Evolutionary conservation across 352 stramenopile genomes (phyloP), one percentile per base, ranked within the genome.

Genomic region (Phytophthora hybrid): DNA sequence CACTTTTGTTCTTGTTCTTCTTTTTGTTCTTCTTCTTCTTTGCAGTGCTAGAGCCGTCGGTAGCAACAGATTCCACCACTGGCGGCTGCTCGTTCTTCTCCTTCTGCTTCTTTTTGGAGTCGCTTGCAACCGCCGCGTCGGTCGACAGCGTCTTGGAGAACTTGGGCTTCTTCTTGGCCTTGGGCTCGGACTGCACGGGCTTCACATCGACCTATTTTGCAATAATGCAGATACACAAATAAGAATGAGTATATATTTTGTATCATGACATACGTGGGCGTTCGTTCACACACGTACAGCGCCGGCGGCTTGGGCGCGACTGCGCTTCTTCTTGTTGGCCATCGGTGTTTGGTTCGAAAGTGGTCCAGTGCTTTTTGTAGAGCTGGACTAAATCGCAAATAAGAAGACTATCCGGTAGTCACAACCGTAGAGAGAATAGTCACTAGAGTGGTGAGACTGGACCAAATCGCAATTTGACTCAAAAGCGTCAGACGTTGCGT

Each of bases 1-100:
- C 47, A 8, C 34, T 81, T 59, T 73, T 83, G 34, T 75, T 84
- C 34, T 75, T 87, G 54, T 86, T 92, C 57, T 90, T 93, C 41
- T 87, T 91, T 52, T 90, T 91, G 55, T 86, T 87, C 65, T 87
- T 84, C 67, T 72, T 80, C 37, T 54, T 80, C 37, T 54, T 54
- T 13, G n/a, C 47, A 16, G 19, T 19, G 5, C 47, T 29, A 16
- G 47, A 62, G 16, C 29, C 41, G 18, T 62, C 54, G 44, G 29
- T 14, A 56, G 14, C 21, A 21, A 34, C 4, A n/a, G 16, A 19
- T 49, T 44, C 21, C 9, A 14, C 57, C 18, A 52, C 51, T 29
- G 7, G 0, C 0, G 34, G 14, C 26, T 56, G 52, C 39, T 63
- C 59, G 13, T 47, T 57, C 16, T 63, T 60, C 1, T 56, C 26